Evolutionary conservation across 768 basidiomycete genomes (phyloP), one percentile per base, ranked within the genome.

Genomic region (Tricholomella constricta): DNA sequence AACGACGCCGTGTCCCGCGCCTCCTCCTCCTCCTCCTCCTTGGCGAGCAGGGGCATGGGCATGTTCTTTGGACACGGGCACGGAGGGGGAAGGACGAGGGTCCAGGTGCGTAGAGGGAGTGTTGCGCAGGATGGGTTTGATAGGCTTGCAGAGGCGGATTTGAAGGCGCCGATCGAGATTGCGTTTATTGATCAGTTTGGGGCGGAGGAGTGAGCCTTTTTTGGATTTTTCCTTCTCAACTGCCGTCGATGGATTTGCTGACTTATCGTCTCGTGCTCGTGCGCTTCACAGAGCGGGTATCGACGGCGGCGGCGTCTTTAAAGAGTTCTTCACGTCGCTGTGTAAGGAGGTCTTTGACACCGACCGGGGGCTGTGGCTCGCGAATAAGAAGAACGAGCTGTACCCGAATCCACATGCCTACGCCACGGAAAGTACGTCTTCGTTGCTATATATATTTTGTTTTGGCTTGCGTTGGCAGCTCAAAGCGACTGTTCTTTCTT

Each of bases 251-350:
- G 34, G 20, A n/a, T 29, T 31, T 23, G 12, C 22, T 29, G 15
- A 14, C 31, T 20, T 11, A n/a, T 14, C 23, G 8, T 40, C n/a
- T n/a, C n/a, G n/a, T n/a, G n/a, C n/a, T n/a, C n/a, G n/a, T n/a
- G n/a, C n/a, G n/a, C n/a, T 19, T 32, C 19, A 8, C 54, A 91
- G 89, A 67, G 85, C 88, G 15, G 96, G 95, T 0, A 96, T 98
- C 27, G 96, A 98, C 58, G 95, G 96, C 2, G 95, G 97, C 2
- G 97, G 97, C 0, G 86, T 98, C 4, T 98, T 97, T 78, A 99
- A 98, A 67, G 97, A 98, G 68, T 97, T 98, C 61, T 82, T 98
- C 63, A 99, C 94, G 2, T 91, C 89, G 12, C 69, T 99, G 15
- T 88, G 86, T 52, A 94, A 89, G 63, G 96, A 98, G 66, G 96